These are phyloP conservation scores for Boletus vermiculosoides DNA, from an alignment of 768 basidiomycete species.

Conservation along the genomic window DNA sequence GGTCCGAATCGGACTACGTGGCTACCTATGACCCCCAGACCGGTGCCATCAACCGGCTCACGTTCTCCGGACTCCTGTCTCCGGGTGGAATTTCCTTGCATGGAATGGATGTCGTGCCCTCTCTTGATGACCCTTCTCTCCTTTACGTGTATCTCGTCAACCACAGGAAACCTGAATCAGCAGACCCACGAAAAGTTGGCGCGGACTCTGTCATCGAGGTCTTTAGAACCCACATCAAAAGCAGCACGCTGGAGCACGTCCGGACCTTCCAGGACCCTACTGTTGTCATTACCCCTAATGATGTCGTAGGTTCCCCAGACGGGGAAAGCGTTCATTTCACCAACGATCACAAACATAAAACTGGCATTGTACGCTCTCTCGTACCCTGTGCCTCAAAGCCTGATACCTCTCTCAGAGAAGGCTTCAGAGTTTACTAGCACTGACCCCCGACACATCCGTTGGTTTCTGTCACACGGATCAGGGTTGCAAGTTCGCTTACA, in stretches of 20 bases:
- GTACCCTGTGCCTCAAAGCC: not conserved
- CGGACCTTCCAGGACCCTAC: conserved; percentile 52
- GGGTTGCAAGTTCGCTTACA: conserved; percentile 61
- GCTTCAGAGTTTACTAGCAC: conserved; percentile 30
- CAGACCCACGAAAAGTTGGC: conserved; percentile 44
- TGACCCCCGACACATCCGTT: conserved; percentile 45
- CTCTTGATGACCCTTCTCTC: conserved; percentile 43
- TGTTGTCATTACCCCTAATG: conserved; percentile 65
- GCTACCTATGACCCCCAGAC: conserved; percentile 57
- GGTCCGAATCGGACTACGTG: conserved; percentile 50
- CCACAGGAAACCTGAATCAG: conserved; percentile 53
- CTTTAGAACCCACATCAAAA: conserved; percentile 53
- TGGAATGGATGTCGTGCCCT: conserved; percentile 68
- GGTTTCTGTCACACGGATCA: conserved; percentile 60
- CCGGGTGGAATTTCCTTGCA: conserved; percentile 51
- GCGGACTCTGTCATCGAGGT: conserved; percentile 73
- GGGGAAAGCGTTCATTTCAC: conserved; percentile 68
- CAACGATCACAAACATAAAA: conserved; percentile 60
- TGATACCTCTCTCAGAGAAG: conserved; percentile 18
- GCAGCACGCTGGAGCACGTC: conserved; percentile 47
- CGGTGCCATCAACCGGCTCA: conserved; percentile 44
- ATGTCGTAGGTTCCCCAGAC: conserved; percentile 63
- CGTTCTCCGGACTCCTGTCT: conserved; percentile 38
- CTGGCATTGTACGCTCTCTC: conserved; percentile 45
- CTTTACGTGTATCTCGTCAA: conserved; percentile 72